phyloP scores from a whole-genome alignment of 2,329 filamentous ascomycete genomes.

The Colletotrichum shisoi region DNA sequence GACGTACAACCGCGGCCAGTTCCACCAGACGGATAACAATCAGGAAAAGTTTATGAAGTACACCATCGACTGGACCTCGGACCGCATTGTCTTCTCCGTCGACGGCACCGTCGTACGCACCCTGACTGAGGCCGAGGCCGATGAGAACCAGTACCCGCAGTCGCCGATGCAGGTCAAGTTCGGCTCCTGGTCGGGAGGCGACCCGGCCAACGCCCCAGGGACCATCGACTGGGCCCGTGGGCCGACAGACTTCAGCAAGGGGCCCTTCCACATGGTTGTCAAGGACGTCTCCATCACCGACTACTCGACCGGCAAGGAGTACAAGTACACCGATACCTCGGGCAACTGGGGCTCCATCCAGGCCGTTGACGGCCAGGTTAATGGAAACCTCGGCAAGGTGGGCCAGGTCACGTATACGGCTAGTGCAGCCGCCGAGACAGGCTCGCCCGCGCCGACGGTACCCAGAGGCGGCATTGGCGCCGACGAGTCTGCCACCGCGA shows the following conservation, averaged over 20 bases:
- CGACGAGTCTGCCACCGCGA: conserved; percentile 61
- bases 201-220: conserved; percentile 77
- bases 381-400: conserved; percentile 68
- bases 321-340: conserved; percentile 79
- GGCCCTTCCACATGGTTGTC: conserved; percentile 87
- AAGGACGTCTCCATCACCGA: conserved; percentile 79
- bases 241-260: conserved; percentile 80
- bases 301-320: conserved; percentile 89
- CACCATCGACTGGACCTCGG: conserved; percentile 87
- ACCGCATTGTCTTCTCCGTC: conserved; percentile 86
- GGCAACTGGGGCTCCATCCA: conserved; percentile 84
- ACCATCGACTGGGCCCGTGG: conserved; percentile 92
- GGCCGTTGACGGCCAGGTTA: conserved; percentile 79
- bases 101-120: conserved; percentile 80
- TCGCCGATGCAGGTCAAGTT: conserved; percentile 95
- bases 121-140: conserved; percentile 73
- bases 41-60: conserved; percentile 85
- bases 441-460: conserved; percentile 68
- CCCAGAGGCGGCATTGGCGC: conserved; percentile 74
- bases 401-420: conserved; percentile 62
- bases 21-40: conserved; percentile 73
- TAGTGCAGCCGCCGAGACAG: conserved; percentile 68
- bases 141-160: conserved; percentile 83
- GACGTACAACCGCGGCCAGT: conserved; percentile 86
- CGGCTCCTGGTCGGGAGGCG: conserved; percentile 90